Base-by-base conservation (phyloP, 2,329 filamentous ascomycete species). In the Fusarium fracticaudum region DNA sequence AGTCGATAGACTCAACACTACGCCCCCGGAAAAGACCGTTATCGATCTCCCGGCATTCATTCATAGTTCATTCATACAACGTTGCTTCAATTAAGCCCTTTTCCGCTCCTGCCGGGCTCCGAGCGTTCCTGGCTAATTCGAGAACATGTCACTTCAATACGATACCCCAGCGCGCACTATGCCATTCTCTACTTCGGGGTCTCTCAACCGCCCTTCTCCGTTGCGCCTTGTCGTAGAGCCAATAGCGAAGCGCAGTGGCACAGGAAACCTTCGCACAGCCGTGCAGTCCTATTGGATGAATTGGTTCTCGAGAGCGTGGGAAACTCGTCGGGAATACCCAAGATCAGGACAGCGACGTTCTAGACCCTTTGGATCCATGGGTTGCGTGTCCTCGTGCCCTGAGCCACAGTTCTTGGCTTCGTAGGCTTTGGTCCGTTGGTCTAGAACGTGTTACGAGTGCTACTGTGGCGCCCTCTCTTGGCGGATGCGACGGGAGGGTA, bases 251-350 rank as follows among this genome's bases (percentile, higher is more conserved):
- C 24, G 17, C 26, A 40, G 26, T 53, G 33, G 35, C 43, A 14
- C 37, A 26, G 38, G 59, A 29, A 64, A 67, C 55, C 53, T 57
- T 48, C 41, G 45, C 40, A n/a, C 48, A 47, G 40, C 53, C 61
- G 45, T 44, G 22, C 11, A 22, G 18, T 41, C 67, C 37, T 18
- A 71, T 53, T 71, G 45, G 54, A 38, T 26, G n/a, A 40, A 14
- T 44, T 62, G 15, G 17, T 44, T 29, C 12, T 57, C 17, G 26
- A 10, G 41, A 38, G 33, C 38, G 45, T 71, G 64, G 74, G 62
- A 76, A 77, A 77, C 75, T 62, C 43, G 54, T 76, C 75, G 75
- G 75, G 64, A 77, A 75, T 77, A 77, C 31, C 72, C 72, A 71
- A 47, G 41, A 48, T 53, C 45, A 35, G 17, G 47, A 53, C 43